These are phyloP conservation scores for Geranomyces variabilis DNA, from an alignment of 192 early-diverging fungal species.

Conservation along the genomic window DNA sequence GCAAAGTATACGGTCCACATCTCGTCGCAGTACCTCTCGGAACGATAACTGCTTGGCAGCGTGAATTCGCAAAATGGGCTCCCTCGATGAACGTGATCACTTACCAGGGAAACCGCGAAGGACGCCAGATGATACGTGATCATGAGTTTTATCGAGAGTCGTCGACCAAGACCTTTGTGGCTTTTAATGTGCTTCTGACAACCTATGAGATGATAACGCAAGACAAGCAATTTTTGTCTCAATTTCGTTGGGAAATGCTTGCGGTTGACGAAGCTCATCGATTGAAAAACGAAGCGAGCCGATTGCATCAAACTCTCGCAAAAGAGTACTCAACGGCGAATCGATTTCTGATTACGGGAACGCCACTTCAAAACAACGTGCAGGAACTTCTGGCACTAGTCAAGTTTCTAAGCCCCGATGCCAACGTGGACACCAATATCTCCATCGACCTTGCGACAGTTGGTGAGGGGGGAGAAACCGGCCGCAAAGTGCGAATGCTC, in stretches of 20 bases:
- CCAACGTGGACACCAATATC: conserved; percentile 72
- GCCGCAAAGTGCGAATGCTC: conserved; percentile 80
- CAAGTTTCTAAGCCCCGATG: conserved; percentile 90
- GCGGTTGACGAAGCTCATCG: conserved; percentile 98
- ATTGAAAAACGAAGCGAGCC: conserved; percentile 92
- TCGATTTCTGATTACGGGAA: conserved; percentile 95
- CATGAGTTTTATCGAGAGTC: conserved; percentile 80
- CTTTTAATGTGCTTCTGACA: conserved; percentile 93
- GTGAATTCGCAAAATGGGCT: conserved; percentile 95
- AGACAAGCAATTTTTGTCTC: conserved; percentile 78
- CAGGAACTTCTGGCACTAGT: conserved; percentile 90
- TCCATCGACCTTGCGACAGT: conserved; percentile 70
- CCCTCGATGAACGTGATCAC: conserved; percentile 89
- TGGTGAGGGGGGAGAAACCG: conserved; percentile 51
- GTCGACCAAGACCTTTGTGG: conserved; percentile 47
- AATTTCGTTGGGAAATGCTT: conserved; percentile 90
- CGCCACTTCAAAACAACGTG: conserved; percentile 97
- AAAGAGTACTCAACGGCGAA: conserved; percentile 85
- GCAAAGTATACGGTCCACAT: conserved; percentile 88
- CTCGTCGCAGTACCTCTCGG: conserved; percentile 96
- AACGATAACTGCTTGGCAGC: conserved; percentile 92
- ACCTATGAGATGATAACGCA: conserved; percentile 95
- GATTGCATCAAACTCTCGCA: conserved; percentile 86
- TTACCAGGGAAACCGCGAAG: conserved; percentile 84
- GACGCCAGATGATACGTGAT: conserved; percentile 88